Evolutionary conservation across 495 filamentous ascomycete genomes (phyloP), one percentile per base, ranked within the genome.

Genomic region (Mytilinidion resinicola): DNA sequence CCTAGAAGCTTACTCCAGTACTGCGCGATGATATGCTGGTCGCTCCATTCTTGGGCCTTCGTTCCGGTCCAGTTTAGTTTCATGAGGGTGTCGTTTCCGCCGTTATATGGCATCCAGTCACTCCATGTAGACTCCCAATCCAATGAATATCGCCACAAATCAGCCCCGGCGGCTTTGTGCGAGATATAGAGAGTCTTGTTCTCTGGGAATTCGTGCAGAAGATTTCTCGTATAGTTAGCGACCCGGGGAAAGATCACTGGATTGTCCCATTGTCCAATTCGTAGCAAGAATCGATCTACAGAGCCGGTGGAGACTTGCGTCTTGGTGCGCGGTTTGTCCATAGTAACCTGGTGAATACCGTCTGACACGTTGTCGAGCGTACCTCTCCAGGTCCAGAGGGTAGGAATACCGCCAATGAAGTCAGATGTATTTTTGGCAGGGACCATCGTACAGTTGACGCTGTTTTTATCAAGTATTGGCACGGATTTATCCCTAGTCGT

Each of bases 1-100:
- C 83, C 86, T 15, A 82, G 77, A 17, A 81, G 72, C 42, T 77
- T 76, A 67, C 77, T 85, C 80, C 78, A 89, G 67, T 89, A 89
- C 59, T 87, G 83, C 25, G 86, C 79, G 3, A 78, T 75, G 9
- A 88, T 70, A 61, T 89, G 86, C 47, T 85, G 79, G 37, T 82
- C 86, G 8, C 76, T 56, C 86, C 86, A 89, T 25, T 66, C 69
- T 66, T 89, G 86, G 1, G 72, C 61, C 25, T 80, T 75, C 0
- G 83, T 84, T 11, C 86, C 86, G 1, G 73, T 73, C 86, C 86
- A 88, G 39, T 71, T 63, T 53, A 78, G 71, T 20, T 70, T 67
- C 12, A 72, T 36, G 17, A 83, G 68, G 1, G 73, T 74, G 6
- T 70, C 69, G 35, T 80, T 78, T 14, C 61, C 65, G 19, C 77